Evolutionary conservation across 2,329 filamentous ascomycete species (phyloP), one percentile per base, ranked within the genome.

Genomic region (Calonectria pseudoturangicola): DNA sequence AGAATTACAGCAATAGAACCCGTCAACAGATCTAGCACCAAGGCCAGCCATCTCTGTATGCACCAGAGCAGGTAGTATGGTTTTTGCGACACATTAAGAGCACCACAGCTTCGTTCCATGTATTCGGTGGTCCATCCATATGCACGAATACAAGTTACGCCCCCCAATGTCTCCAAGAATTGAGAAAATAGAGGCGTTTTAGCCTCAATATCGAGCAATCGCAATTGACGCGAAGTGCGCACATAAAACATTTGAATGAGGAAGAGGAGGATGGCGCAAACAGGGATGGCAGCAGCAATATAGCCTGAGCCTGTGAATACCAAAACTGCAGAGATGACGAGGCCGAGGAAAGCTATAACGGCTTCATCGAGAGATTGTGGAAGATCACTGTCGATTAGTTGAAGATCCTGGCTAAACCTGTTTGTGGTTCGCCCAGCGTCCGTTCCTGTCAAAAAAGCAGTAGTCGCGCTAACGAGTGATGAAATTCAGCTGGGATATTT

Each of bases 341-440:
- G 5, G 30, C 51, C 33, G n/a, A 39, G 36, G 25, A 39, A 21
- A 16, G 15, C 21, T 4, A 58, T 25, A 8, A 58, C 51, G 1
- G 51, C 12, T 12, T 58, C 30, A 30, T 58, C 51, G 30, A 58
- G 36, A 36, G 51, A 58, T 16, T 39, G n/a, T 13, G 51, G 51
- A 21, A 58, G 30, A 30, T 58, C 51, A n/a, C 10, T 58, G 33
- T 58, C 51, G 10, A 58, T 58, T 9, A 58, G n/a, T 25, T 58
- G 51, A 7, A 58, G 13, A 21, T 58, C 51, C n/a, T 58, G 51
- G n/a, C 51, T 58, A n/a, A 58, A 58, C 10, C 51, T 36, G n/a
- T 58, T 58, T 16, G 51, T 58, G 25, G 51, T 58, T 58, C n/a
- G 10, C 5, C 51, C 51, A 7, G 51, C 33, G 2, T 58, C 36